Conservation (phyloP, 2,329 filamentous ascomycete species). For the Aureobasidium sp. region DNA sequence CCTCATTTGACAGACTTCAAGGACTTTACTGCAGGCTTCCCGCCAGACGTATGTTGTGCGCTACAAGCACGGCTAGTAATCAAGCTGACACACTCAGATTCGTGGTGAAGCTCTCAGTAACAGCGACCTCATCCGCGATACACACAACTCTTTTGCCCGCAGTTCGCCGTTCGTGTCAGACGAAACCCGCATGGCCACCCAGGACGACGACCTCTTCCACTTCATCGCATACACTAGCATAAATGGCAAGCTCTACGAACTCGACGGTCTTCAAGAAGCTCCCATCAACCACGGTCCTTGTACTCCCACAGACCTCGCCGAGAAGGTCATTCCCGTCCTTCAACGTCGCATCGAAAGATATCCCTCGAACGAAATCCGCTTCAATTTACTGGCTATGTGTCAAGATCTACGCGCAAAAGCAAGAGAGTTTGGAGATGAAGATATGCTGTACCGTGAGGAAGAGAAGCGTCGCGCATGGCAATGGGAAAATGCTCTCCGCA, state of each 20-base stretch:
- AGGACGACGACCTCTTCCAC: slow-evolving; percentile 87
- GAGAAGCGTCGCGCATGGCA: slow-evolving; percentile 79
- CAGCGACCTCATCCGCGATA: slow-evolving; percentile 50
- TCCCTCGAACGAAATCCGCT: slow-evolving; percentile 79
- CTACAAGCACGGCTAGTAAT: too few relatives aligned
- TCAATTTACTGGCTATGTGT: slow-evolving; percentile 92
- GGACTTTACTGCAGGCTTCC: slow-evolving; percentile 80
- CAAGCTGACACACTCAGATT: slow-evolving; percentile 39
- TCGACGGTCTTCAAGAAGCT: slow-evolving; percentile 88
- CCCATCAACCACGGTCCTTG: slow-evolving; percentile 84
- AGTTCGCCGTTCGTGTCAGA: slow-evolving; percentile 91
- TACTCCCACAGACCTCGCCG: slow-evolving; percentile 62
- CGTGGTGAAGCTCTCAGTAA: slow-evolving; percentile 66
- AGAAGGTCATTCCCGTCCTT: slow-evolving; percentile 78
- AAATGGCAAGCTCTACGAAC: slow-evolving; percentile 76
- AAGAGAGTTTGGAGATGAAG: slow-evolving; percentile 72
- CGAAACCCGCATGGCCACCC: slow-evolving; percentile 64
- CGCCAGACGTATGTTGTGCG: slow-evolving; percentile 43
- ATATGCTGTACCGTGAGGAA: slow-evolving; percentile 72
- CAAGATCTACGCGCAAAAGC: slow-evolving; percentile 72
- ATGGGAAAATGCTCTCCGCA: slow-evolving; percentile 87
- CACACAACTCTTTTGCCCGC: slow-evolving; percentile 85
- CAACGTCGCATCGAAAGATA: slow-evolving; percentile 79
- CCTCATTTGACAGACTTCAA: slow-evolving; percentile 67
- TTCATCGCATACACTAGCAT: slow-evolving; percentile 92